phyloP scores from a whole-genome alignment of 306 rosid species.

The Vachellia pachyceras region DNA sequence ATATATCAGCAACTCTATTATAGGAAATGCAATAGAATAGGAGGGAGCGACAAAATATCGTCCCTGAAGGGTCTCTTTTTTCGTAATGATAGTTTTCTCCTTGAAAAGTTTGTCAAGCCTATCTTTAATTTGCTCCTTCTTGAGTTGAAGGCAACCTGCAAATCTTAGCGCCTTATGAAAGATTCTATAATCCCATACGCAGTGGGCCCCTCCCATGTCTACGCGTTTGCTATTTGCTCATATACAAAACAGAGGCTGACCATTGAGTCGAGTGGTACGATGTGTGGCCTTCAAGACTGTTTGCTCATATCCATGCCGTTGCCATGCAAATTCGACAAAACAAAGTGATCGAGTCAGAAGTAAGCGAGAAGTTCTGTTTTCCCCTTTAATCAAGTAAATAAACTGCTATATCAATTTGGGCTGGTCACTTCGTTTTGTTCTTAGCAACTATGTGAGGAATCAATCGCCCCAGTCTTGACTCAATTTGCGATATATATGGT shows the following conservation, averaged over 20 bases:
- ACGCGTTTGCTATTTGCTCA: conserved; percentile 32
- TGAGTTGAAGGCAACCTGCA: no score
- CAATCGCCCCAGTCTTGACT: background rate
- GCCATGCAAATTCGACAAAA: no score
- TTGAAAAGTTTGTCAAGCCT: background rate
- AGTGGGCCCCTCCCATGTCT: conserved; percentile 35
- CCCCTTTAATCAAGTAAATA: background rate
- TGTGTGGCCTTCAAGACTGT: no score
- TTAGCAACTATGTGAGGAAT: background rate
- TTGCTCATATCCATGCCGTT: no score
- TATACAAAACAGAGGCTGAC: no score
- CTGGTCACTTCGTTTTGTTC: background rate
- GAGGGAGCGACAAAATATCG: no score
- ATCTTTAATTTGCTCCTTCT: background rate
- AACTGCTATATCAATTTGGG: background rate
- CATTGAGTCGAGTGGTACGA: no score
- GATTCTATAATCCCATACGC: background rate
- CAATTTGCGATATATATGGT: background rate
- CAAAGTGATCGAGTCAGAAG: conserved; percentile 22
- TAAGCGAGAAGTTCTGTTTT: background rate
- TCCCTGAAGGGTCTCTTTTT: no score
- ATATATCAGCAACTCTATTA: no score
- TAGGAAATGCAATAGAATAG: no score
- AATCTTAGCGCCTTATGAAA: conserved; percentile 36
- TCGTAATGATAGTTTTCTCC: no score